Conservation (phyloP, 1,139 yeast species). For the Candida freyschussii region DNA sequence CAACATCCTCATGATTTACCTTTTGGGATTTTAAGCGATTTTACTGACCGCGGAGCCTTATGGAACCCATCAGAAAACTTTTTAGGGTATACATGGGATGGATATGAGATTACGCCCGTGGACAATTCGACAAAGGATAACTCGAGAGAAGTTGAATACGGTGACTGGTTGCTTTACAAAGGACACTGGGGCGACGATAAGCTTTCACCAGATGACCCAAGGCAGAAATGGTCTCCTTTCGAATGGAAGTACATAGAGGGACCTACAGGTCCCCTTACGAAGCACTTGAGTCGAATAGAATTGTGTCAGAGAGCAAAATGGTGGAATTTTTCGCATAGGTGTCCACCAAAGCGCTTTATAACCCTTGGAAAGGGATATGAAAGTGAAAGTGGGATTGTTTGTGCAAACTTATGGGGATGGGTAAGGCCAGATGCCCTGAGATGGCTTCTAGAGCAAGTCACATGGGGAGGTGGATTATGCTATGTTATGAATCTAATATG, state of each 20-base stretch:
- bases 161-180: slow-evolving; percentile 71
- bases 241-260: slow-evolving; percentile 91
- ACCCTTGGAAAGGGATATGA: slow-evolving; percentile 88
- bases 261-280: slow-evolving; percentile 82
- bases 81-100: slow-evolving; percentile 76
- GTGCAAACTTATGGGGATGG: slow-evolving; percentile 52
- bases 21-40: slow-evolving; percentile 75
- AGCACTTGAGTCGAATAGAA: slow-evolving; percentile 60
- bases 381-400: slow-evolving; percentile 47
- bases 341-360: slow-evolving; percentile 69
- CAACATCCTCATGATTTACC: slow-evolving; percentile 96
- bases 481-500: slow-evolving; percentile 46
- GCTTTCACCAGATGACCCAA: slow-evolving; percentile 57
- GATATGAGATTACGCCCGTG: slow-evolving; percentile 34
- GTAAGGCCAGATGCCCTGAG: slow-evolving; percentile 48
- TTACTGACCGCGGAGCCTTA: slow-evolving; percentile 88
- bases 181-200: slow-evolving; percentile 94
- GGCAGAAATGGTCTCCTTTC: slow-evolving; percentile 84
- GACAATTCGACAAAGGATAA: slow-evolving; percentile 35
- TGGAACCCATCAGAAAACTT: slow-evolving; percentile 90
- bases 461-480: slow-evolving; percentile 72
- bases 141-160: slow-evolving; percentile 55
- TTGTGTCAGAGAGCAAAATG: slow-evolving; percentile 85
- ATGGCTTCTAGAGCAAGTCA: slow-evolving; percentile 43
- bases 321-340: slow-evolving; percentile 68